Evolutionary conservation across 805 yeast species (phyloP), one percentile per base, ranked within the genome.

Genomic region (Myxozyma neotropica): DNA sequence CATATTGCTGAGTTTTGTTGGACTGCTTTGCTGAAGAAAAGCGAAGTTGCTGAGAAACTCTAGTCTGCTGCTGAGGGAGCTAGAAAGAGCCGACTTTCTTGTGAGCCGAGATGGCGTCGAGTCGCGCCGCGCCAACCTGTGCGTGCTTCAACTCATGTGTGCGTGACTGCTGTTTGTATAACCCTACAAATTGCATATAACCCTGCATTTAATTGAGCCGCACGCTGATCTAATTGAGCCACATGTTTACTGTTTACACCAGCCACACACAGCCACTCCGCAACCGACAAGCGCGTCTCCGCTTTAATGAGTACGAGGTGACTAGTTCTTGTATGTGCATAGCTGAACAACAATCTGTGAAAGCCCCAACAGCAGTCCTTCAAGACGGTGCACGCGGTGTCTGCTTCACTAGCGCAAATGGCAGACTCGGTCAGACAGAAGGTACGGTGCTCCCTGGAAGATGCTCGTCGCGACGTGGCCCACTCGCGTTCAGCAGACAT

Each of bases 1-100:
- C 99, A 94, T 94, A 33, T 42, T 57, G 49, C 23, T 48, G 40
- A 26, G 19, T 48, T 33, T 48, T 36, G 53, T 35, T 48, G 43
- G 42, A 33, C 53, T 35, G 53, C 53, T 36, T 48, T 48, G 53
- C 53, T 48, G 53, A 29, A 29, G 21, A 48, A 48, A 48, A 48
- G 53, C 53, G 53, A 48, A 48, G 53, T 35, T 48, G 50, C 50
- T 46, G 50, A 29, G 45, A 24, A 46, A 46, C 50, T 46, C 50
- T 36, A 19, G 17, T 19, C 21, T 48, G 53, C 53, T 48, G 43
- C 46, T 19, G 17, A 13, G 40, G 31, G 26, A 26, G 4, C 48
- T 27, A 35, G 33, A 26, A 45, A 36, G 45, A 12, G 23, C 17
- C 23, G 21, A 38, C 42, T 19, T 2, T 5, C 45, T 21, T 39